Evolutionary conservation across 495 filamentous ascomycete species (phyloP).

Genomic region (Poronia punctata): DNA sequence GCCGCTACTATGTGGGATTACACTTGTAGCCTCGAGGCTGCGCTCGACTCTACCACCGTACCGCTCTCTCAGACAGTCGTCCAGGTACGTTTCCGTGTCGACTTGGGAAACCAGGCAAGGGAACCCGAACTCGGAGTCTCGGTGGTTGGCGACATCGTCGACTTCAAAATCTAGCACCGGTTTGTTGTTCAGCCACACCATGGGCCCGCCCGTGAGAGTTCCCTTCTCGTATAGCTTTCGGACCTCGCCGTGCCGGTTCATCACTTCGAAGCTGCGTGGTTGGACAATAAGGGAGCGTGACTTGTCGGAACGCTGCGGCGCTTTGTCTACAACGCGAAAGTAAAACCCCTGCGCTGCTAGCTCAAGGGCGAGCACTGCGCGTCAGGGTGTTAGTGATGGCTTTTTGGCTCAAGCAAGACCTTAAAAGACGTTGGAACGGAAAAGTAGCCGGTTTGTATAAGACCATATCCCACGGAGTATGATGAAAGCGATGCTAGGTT

Average conservation of each 20-base stretch:
- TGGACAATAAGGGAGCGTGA: constrained; percentile 27
- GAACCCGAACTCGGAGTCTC: constrained; percentile 28
- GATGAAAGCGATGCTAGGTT: too few relatives aligned
- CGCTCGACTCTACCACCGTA: constrained; percentile 31
- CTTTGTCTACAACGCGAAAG: constrained; percentile 24
- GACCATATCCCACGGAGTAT: too few relatives aligned
- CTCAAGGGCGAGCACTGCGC: constrained; percentile 23
- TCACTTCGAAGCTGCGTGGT: constrained; percentile 27
- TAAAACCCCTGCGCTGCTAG: constrained; percentile 15
- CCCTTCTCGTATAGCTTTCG: constrained; percentile 12
- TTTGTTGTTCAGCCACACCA: constrained; percentile 19
- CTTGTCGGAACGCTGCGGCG: constrained; percentile 18
- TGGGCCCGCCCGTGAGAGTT: constrained; percentile 13
- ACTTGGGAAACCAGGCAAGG: constrained; percentile 36
- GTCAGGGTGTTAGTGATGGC: too few relatives aligned
- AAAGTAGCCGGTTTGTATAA: too few relatives aligned
- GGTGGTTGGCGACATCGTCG: constrained; percentile 18
- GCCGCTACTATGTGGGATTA: constrained; percentile 28
- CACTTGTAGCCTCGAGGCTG: constrained; percentile 23
- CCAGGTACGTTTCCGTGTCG: constrained; percentile 35
- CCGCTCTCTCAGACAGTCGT: constrained; percentile 23
- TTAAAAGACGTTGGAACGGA: too few relatives aligned
- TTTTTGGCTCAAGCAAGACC: too few relatives aligned
- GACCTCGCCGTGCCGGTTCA: constrained; percentile 25
- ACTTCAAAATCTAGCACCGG: constrained; percentile 23